Conservation (phyloP, 2,329 filamentous ascomycete species). For the Trichophaea hybrida region DNA sequence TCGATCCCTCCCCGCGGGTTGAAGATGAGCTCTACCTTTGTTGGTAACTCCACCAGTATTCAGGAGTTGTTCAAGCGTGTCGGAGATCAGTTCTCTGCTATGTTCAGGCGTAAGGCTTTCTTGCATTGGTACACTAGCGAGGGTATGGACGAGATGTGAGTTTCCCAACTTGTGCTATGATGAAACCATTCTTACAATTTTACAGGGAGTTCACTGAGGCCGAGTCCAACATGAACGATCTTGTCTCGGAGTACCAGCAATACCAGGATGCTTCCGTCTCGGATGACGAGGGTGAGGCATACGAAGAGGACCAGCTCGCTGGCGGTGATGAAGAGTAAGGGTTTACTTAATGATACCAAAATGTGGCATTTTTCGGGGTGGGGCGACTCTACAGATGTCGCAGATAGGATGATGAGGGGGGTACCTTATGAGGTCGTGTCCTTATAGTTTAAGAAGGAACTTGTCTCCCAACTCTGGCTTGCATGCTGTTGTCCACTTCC, state of each 20-base stretch:
- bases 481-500: background rate
- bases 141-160: conserved; percentile 97
- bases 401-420: background rate
- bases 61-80: conserved; percentile 99
- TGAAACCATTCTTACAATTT: background rate
- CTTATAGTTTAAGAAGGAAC: conserved; percentile 2
- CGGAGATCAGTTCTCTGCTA: conserved; percentile 98
- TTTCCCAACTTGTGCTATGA: background rate
- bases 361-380: background rate
- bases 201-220: conserved; percentile 86
- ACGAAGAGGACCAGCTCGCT: conserved; percentile 62
- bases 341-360: conserved; percentile 3
- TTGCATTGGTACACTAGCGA: conserved; percentile 99
- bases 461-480: background rate
- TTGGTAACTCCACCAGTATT: conserved; percentile 98
- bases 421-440: background rate
- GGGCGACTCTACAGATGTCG: background rate
- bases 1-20: conserved; percentile 94
- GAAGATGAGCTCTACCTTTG: conserved; percentile 98
- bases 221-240: conserved; percentile 99
- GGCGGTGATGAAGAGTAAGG: conserved; percentile 47
- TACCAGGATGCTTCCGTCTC: conserved; percentile 98
- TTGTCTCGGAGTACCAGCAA: conserved; percentile 99
- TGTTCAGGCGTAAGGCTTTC: conserved; percentile 99
- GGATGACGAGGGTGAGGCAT: conserved; percentile 90